phyloP scores from a whole-genome alignment of 2,329 filamentous ascomycete genomes.

The Colletotrichum acutatum region DNA sequence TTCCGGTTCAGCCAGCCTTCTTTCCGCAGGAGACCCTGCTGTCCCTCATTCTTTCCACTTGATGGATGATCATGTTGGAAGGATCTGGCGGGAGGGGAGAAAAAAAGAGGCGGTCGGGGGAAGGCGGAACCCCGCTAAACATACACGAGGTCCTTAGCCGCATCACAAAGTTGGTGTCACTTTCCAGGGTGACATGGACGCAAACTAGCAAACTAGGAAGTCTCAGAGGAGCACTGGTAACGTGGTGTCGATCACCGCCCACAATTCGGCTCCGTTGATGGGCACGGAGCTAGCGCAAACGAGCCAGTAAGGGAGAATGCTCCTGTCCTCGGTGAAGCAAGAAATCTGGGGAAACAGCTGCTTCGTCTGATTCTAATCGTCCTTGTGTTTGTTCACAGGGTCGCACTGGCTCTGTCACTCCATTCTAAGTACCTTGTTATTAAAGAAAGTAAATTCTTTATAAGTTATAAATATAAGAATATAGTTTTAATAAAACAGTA shows the following conservation, averaged over 20 bases:
- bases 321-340: not conserved
- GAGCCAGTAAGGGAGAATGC: conserved; percentile 14
- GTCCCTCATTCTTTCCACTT: not conserved
- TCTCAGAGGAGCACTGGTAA: not conserved
- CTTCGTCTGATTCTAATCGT: conserved; percentile 27
- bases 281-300: not conserved
- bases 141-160: not conserved
- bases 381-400: not conserved
- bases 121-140: conserved; percentile 25
- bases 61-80: not conserved
- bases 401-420: not conserved
- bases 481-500: too few species aligned
- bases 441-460: too few species aligned
- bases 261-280: conserved; percentile 14
- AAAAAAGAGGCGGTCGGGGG: not conserved
- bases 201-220: not conserved
- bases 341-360: conserved; percentile 23
- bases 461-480: too few species aligned
- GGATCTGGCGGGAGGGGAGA: not conserved
- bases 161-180: not conserved
- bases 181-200: not conserved
- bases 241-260: conserved; percentile 14
- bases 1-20: not conserved
- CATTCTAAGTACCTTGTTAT: too few species aligned
- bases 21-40: not conserved